Conservation (phyloP, 73 alveolate genomes). For the Chromera velia region DNA sequence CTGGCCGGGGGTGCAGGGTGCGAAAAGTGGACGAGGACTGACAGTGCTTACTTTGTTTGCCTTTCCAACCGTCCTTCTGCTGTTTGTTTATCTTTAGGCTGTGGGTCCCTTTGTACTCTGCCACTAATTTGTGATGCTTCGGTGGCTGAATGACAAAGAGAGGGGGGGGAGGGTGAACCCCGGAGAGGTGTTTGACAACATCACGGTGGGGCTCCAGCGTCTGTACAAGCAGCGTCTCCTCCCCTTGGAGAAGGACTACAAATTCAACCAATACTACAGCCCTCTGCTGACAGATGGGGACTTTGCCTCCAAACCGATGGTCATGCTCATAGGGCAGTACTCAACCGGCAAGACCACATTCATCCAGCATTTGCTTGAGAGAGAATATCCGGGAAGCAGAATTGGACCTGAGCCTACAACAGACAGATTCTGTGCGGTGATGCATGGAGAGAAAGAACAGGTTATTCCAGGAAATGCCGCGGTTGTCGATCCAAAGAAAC, state of each 20-base stretch:
- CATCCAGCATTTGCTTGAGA: constrained; percentile 31
- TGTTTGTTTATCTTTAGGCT: no score
- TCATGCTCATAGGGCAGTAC: constrained; percentile 37
- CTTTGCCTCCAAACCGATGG: constrained; percentile 22
- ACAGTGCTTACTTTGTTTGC: no score
- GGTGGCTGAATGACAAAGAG: no score
- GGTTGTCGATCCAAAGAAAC: constrained; percentile 24
- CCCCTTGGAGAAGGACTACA: constrained; percentile 27
- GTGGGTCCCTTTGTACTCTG: no score
- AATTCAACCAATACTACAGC: constrained; percentile 14
- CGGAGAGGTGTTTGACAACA: no score
- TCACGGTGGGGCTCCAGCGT: background rate
- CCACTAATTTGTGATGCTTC: no score
- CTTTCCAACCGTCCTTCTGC: no score
- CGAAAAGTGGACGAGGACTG: no score
- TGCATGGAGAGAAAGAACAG: constrained; percentile 19
- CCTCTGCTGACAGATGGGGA: background rate
- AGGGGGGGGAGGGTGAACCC: no score
- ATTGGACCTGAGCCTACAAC: constrained; percentile 45
- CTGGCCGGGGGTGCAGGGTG: no score
- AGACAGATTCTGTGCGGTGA: constrained; percentile 22
- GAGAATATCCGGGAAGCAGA: constrained; percentile 33
- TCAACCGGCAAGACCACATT: constrained; percentile 38
- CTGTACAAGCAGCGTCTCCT: constrained; percentile 23
- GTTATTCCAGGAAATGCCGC: constrained; percentile 27